phyloP scores from a whole-genome alignment of 306 rosid species.

The Fragaria ananassa region DNA sequence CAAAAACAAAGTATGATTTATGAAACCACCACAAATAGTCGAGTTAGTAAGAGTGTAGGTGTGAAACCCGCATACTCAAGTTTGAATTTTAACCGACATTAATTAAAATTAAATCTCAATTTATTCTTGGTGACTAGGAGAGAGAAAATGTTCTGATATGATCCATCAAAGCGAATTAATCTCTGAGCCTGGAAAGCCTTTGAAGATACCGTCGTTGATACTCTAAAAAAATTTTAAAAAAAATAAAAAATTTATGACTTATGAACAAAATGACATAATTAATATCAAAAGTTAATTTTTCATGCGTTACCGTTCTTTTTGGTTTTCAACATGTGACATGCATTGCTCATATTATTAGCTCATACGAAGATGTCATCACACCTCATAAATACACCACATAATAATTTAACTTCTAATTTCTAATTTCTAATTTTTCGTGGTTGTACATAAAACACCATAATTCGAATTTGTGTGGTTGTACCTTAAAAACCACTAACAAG shows the following conservation, averaged over 20 bases:
- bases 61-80: too few relatives aligned
- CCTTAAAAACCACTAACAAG: constrained; percentile 13
- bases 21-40: too few relatives aligned
- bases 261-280: background rate
- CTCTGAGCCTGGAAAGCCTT: too few relatives aligned
- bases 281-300: background rate
- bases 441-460: constrained; percentile 1
- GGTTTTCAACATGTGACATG: background rate
- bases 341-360: background rate
- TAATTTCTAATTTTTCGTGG: background rate
- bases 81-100: too few relatives aligned
- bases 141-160: too few relatives aligned
- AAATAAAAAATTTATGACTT: background rate
- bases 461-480: constrained; percentile 13
- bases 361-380: constrained; percentile 7
- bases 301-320: background rate
- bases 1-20: background rate
- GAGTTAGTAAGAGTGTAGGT: too few relatives aligned
- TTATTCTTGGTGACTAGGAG: too few relatives aligned
- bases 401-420: too few relatives aligned
- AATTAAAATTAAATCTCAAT: too few relatives aligned
- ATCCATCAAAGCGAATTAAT: too few relatives aligned
- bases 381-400: background rate
- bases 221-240: too few relatives aligned
- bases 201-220: too few relatives aligned